Evolutionary conservation across 306 rosid species (phyloP), one percentile per base, ranked within the genome.

Genomic region (Corylus americana): DNA sequence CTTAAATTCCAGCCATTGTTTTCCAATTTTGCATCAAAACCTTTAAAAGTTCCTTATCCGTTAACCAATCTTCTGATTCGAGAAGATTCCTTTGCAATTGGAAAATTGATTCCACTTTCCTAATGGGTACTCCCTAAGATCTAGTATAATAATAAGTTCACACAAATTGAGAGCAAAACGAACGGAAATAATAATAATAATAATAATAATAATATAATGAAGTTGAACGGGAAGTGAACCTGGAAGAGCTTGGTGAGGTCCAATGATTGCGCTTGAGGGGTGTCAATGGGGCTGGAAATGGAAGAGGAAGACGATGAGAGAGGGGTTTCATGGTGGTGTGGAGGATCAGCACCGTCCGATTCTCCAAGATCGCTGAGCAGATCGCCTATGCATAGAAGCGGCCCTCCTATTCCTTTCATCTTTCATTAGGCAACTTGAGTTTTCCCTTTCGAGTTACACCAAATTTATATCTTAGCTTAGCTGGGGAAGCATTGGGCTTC

Each of bases 361-460:
- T 91, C 97, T 7, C 96, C 98, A 57, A 94, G 87, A 74, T 94
- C 97, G 91, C 81, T 81, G 2, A 92, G 92, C 71, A 94, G 89
- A 88, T 94, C 97, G 81, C 97, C 98, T 14, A 94, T 91, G 90
- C 93, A 86, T 2, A 92, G 80, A 48, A 92, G 97, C 55, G 97
- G 97, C 0, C 98, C 98, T 76, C 98, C 97, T 1, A 81, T 91
- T 58, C 97, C 97, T 86, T 86, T 86, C 98, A 94, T 66, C 77
- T 4, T 71, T 2, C 10, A 22, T 22, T 58, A 18, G 27, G 45
- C 45, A 11, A 55, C 4, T 18, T 7, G 25, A n/a, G 27, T 7
- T n/a, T 20, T 20, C 20, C 20, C 7, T 55, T 55, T 7, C 61
- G 57, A 4, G 16, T 53, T 53, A 4, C 10, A 3, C 27, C 61